These are phyloP conservation scores for Geranium rotundifolium DNA, from an alignment of 345 rosid species.

Conservation along the genomic window DNA sequence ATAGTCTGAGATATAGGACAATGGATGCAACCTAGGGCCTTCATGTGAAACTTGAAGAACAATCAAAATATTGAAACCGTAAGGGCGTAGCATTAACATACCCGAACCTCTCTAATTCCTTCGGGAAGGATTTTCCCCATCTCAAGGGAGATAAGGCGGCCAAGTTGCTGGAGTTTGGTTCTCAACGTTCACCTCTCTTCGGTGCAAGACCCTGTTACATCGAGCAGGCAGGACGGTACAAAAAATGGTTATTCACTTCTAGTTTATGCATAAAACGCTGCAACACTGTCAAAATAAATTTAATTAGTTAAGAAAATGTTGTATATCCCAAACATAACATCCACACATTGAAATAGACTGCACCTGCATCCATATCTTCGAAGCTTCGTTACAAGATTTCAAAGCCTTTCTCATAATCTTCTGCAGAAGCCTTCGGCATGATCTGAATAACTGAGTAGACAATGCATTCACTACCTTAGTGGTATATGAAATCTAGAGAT, in stretches of 20 bases:
- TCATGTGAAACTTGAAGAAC: background rate
- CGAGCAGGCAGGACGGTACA: background rate
- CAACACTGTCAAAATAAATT: no score
- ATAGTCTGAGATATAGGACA: background rate
- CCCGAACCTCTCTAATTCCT: slow-evolving; percentile 98
- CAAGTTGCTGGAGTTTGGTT: slow-evolving; percentile 66
- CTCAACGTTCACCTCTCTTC: slow-evolving; percentile 88
- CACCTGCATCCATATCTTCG: slow-evolving; percentile 84
- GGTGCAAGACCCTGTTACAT: slow-evolving; percentile 75
- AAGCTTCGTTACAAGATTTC: slow-evolving; percentile 76
- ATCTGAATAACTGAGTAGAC: slow-evolving; percentile 22
- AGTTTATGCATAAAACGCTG: no score
- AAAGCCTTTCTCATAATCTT: slow-evolving; percentile 78
- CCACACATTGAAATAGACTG: background rate
- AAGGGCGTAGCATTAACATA: slow-evolving; percentile 11
- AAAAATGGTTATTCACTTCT: no score
- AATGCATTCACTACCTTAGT: background rate
- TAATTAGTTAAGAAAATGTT: no score
- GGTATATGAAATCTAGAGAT: background rate
- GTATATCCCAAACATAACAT: background rate
- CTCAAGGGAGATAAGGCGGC: slow-evolving; percentile 84
- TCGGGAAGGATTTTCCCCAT: slow-evolving; percentile 97
- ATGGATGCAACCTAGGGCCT: background rate
- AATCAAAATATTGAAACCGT: no score
- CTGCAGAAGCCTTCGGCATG: slow-evolving; percentile 67